Evolutionary conservation across 1,284 basidiomycete species (phyloP), one percentile per base, ranked within the genome.

Genomic region (Fomitiporia mediterranea): DNA sequence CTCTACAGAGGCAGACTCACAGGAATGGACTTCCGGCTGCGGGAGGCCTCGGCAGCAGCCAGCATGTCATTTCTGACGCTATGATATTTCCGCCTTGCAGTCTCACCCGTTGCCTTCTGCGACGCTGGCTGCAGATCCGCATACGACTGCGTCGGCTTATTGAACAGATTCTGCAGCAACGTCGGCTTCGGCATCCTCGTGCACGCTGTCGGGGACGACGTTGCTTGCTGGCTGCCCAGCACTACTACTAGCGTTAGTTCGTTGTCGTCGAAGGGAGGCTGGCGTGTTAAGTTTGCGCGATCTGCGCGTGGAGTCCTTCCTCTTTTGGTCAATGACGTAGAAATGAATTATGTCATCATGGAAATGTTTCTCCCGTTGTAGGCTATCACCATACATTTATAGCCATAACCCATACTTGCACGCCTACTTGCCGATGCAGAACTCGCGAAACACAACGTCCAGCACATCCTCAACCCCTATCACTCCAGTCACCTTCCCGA

Each of bases 341-440:
- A 25, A 23, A 9, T 8, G 27, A 23, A 46, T 11, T 28, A 27
- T 46, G n/a, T 19, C 19, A 21, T 19, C 17, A 46, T 46, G 15
- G 6, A 17, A 23, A 23, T 46, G 15, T 13, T 46, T n/a, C 21
- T n/a, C n/a, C n/a, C n/a, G n/a, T n/a, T n/a, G n/a, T n/a, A n/a
- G n/a, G n/a, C n/a, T n/a, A n/a, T n/a, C n/a, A n/a, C n/a, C n/a
- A n/a, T n/a, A n/a, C n/a, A n/a, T n/a, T n/a, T n/a, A n/a, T n/a
- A n/a, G n/a, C n/a, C n/a, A n/a, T n/a, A n/a, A n/a, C n/a, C n/a
- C n/a, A n/a, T n/a, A n/a, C n/a, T n/a, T n/a, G n/a, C n/a, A n/a
- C n/a, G 43, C 23, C 58, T 66, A 91, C 71, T 91, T 91, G 30
- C 91, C 91, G 56, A 94, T 91, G 66, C 91, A 94, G 68, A 94